A percentile compares a stretch with the other conserved stretches of the same genome.
Conservation (phyloP, 2,329 filamentous ascomycete species). For the Claviceps sp. region DNA sequence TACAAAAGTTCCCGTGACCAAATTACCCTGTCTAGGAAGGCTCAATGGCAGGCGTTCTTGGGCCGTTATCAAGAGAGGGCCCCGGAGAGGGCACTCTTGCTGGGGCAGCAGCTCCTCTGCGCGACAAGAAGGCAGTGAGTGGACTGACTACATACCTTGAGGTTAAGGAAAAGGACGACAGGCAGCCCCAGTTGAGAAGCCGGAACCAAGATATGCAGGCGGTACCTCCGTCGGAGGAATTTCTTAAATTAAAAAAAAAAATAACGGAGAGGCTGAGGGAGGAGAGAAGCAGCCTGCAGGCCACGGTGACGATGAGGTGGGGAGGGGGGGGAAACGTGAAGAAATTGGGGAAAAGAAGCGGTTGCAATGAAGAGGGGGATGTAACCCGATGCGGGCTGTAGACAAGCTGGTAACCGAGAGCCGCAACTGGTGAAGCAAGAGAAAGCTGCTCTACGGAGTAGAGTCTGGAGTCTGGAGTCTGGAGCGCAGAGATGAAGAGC, state of each 20-base stretch:
- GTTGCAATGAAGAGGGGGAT: constrained; percentile 4
- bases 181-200: not conserved
- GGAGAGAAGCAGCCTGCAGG: not conserved
- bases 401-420: not conserved
- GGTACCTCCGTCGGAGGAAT: constrained; percentile 26
- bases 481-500: not conserved
- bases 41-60: constrained; percentile 16
- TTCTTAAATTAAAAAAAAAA: not conserved
- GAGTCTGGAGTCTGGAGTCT: no score
- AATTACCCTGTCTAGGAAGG: constrained; percentile 23
- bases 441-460: no score
- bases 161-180: not conserved
- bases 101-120: constrained; percentile 7
- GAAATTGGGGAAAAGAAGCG: not conserved
- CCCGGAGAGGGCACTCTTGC: constrained; percentile 11
- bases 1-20: constrained; percentile 29
- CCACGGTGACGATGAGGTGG: not conserved
- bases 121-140: constrained; percentile 5
- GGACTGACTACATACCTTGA: not conserved
- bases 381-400: constrained; percentile 4
- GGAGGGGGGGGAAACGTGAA: not conserved
- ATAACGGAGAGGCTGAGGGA: not conserved
- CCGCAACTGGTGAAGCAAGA: not conserved
- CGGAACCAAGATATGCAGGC: constrained; percentile 37
- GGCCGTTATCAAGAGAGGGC: constrained; percentile 7